These are phyloP conservation scores for Apiotrichum porosum DNA, from an alignment of 1,284 basidiomycete species.

Conservation along the genomic window DNA sequence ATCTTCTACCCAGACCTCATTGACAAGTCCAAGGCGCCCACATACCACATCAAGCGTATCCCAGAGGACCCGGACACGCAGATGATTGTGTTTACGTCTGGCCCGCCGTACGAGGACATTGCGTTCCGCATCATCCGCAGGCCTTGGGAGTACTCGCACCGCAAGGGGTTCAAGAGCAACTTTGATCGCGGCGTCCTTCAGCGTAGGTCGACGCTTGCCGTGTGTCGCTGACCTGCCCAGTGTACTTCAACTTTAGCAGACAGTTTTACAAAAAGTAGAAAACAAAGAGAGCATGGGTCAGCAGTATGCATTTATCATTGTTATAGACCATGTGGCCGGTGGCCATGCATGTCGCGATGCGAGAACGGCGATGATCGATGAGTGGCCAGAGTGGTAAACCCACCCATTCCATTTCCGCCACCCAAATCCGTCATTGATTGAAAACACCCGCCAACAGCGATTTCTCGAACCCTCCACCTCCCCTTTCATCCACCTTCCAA, in stretches of 20 bases:
- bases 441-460: not conserved
- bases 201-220: conserved; percentile 20
- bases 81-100: conserved; percentile 87
- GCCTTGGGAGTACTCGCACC: conserved; percentile 96
- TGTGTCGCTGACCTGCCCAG: conserved; percentile 17
- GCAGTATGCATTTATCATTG: not conserved
- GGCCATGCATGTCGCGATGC: not conserved
- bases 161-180: conserved; percentile 54
- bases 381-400: too few relatives aligned
- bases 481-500: not conserved
- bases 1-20: conserved; percentile 50
- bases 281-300: not conserved
- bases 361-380: too few relatives aligned
- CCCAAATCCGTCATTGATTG: not conserved
- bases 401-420: too few relatives aligned
- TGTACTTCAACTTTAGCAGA: conserved; percentile 48
- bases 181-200: conserved; percentile 58
- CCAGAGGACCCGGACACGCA: conserved; percentile 92
- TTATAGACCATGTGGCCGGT: too few relatives aligned
- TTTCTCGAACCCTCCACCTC: not conserved
- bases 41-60: conserved; percentile 88
- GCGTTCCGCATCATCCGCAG: conserved; percentile 96
- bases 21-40: conserved; percentile 93
- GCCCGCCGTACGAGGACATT: conserved; percentile 98
- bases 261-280: conserved; percentile 33